Evolutionary conservation across 176 grass and related monocot genomes (phyloP).

Genomic region (sorghum (Sorghum bicolor)): DNA sequence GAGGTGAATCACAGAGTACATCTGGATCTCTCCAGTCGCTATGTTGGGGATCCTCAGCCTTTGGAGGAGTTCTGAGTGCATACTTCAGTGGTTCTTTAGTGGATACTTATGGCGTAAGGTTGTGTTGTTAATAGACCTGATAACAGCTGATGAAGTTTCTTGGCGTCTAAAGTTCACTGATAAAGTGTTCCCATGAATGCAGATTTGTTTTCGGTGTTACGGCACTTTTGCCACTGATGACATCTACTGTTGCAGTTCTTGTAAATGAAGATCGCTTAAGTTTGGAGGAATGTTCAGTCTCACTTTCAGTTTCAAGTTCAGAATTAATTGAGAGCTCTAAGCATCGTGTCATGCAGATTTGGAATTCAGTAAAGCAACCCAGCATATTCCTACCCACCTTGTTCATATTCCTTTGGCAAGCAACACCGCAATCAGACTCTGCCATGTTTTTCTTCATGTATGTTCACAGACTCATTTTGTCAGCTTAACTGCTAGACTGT

Average conservation of each 20-base stretch:
- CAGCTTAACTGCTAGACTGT: constrained; percentile 17
- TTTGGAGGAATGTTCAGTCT: constrained; percentile 31
- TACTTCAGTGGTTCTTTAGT: constrained; percentile 96
- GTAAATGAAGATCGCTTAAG: constrained; percentile 67
- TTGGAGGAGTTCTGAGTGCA: constrained; percentile 89
- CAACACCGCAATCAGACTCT: no score
- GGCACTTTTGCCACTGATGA: constrained; percentile 82
- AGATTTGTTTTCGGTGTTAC: constrained; percentile 98
- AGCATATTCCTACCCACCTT: no score
- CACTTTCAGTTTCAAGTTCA: constrained; percentile 45
- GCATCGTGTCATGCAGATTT: no score
- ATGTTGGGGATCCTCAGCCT: constrained; percentile 93
- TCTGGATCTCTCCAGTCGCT: constrained; percentile 96
- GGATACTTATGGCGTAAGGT: constrained; percentile 84
- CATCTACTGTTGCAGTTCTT: constrained; percentile 86
- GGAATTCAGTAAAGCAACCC: no score
- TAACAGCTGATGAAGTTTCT: neutral
- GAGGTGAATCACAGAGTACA: constrained; percentile 87
- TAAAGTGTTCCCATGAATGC: constrained; percentile 16
- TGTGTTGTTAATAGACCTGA: neutral
- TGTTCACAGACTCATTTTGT: neutral
- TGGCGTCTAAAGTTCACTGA: constrained; percentile 22
- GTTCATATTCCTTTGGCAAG: no score
- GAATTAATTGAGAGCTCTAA: constrained; percentile 56
- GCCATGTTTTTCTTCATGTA: no score